Conservation (phyloP, 805 yeast species). For the Kuraishia ogatae region DNA sequence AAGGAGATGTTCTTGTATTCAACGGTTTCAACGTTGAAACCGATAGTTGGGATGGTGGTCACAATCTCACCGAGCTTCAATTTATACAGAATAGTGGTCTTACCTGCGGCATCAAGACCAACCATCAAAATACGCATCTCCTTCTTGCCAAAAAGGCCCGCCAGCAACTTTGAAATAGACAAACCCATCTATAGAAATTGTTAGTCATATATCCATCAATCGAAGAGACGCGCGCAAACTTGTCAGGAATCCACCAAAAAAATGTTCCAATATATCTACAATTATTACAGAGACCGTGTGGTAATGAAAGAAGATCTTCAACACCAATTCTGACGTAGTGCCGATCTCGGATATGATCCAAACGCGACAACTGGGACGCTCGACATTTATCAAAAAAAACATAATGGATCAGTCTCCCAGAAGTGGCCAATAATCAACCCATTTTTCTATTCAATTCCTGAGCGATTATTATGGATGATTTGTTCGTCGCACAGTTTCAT, state of each 20-base stretch:
- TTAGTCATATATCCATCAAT: neutral
- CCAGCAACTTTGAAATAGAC: constrained; percentile 87
- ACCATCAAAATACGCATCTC: constrained; percentile 98
- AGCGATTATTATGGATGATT: neutral
- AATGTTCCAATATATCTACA: neutral
- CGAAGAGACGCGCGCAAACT: neutral
- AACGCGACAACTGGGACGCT: neutral
- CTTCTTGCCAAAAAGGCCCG: constrained; percentile 93
- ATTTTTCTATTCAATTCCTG: neutral
- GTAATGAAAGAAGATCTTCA: neutral
- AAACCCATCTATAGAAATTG: constrained; percentile 67
- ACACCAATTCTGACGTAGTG: constrained; percentile 6
- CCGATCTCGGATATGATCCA: constrained; percentile 4
- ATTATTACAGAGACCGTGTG: neutral
- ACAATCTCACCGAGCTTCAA: constrained; percentile 93
- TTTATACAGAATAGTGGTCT: constrained; percentile 92
- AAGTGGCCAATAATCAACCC: neutral
- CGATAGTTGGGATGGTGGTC: constrained; percentile 94
- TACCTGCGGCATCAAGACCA: constrained; percentile 98
- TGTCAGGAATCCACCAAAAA: neutral
- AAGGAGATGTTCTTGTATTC: constrained; percentile 95
- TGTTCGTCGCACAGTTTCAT: neutral
- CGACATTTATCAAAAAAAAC: too few species aligned
- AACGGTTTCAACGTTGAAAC: constrained; percentile 95
- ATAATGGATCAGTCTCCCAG: neutral